Percentiles rank a stretch among this genome's conserved stretches.
phyloP scores from a whole-genome alignment of 148 eudicot genomes.

The Camellia japonica region DNA sequence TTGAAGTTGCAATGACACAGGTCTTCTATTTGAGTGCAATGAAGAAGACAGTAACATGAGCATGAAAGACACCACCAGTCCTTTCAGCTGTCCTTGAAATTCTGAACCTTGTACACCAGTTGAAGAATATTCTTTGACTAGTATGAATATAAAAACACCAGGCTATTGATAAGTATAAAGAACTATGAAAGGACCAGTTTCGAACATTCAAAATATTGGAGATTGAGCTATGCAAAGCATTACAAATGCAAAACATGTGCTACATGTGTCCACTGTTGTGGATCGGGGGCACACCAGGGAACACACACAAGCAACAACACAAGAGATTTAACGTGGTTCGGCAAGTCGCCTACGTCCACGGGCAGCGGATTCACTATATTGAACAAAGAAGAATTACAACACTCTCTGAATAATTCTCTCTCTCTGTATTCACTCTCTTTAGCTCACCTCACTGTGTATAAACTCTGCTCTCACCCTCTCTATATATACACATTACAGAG shows the following conservation, averaged over 20 bases:
- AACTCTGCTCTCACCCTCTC: too few species aligned
- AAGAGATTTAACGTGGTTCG: too few species aligned
- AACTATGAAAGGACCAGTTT: background rate
- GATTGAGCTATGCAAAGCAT: background rate
- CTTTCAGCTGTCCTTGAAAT: conserved; percentile 12
- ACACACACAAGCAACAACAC: too few species aligned
- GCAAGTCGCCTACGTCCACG: too few species aligned
- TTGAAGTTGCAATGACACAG: conserved; percentile 5
- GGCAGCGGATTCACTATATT: too few species aligned
- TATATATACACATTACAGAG: too few species aligned
- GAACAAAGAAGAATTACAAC: too few species aligned
- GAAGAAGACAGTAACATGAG: conserved; percentile 9
- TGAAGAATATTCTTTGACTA: background rate
- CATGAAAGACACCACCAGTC: background rate
- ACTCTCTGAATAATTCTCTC: too few species aligned
- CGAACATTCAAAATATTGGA: background rate
- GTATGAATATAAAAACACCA: background rate
- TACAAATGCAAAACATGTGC: background rate
- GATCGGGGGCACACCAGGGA: too few species aligned
- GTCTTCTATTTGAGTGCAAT: background rate
- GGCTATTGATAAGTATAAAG: background rate
- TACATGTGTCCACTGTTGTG: background rate
- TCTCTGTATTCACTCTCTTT: too few species aligned
- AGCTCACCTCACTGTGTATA: too few species aligned
- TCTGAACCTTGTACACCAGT: conserved; percentile 12